phyloP scores from a whole-genome alignment of 768 basidiomycete species.

The Porphyrellus cyaneotinctus region DNA sequence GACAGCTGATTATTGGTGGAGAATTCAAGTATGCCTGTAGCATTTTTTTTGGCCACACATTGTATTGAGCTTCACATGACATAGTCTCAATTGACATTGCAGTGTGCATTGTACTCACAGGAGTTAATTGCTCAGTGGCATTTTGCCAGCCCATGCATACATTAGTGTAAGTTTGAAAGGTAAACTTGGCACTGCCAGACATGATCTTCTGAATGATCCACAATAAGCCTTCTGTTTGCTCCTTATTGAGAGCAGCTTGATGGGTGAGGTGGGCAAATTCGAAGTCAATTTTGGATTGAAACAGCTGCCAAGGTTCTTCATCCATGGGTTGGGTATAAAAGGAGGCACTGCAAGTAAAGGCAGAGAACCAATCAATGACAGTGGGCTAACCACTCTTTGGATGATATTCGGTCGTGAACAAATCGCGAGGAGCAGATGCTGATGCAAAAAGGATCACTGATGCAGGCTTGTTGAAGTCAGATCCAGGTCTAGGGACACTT shows the following conservation, averaged over 20 bases:
- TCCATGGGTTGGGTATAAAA: not conserved
- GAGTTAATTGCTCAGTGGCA: too few species aligned
- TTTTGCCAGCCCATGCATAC: too few species aligned
- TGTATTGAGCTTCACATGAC: too few species aligned
- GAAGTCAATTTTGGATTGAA: not conserved
- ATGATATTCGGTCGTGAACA: not conserved
- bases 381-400: not conserved
- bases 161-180: too few species aligned
- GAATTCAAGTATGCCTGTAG: too few species aligned
- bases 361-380: not conserved
- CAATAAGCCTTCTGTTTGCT: not conserved
- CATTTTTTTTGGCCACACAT: too few species aligned
- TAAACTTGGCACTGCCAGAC: too few species aligned
- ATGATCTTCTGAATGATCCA: too few species aligned
- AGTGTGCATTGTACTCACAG: too few species aligned
- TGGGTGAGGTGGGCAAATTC: not conserved
- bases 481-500: not conserved
- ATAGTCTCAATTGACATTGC: too few species aligned
- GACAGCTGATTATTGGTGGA: too few species aligned
- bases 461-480: not conserved
- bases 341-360: not conserved
- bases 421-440: not conserved
- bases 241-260: not conserved
- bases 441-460: not conserved
- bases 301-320: not conserved